A percentile compares a stretch with the other conserved stretches of the same genome.
Conservation (phyloP, 2,329 filamentous ascomycete genomes). For the Nigrospora sphaerica region DNA sequence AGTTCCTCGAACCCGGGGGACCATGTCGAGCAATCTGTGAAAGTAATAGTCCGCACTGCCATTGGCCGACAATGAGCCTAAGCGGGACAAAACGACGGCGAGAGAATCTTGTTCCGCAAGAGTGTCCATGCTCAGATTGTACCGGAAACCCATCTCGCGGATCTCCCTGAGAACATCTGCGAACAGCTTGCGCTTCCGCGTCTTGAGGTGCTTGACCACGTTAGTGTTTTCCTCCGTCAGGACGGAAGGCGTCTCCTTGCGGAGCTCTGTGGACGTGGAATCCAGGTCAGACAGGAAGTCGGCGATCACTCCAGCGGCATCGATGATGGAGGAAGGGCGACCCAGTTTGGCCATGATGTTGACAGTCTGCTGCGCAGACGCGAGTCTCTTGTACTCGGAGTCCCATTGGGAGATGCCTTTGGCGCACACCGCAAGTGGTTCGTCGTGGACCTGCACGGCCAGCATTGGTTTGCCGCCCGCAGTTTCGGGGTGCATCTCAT, state of each 20-base stretch:
- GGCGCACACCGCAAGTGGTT: slow-evolving; percentile 24
- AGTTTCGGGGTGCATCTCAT: slow-evolving; percentile 25
- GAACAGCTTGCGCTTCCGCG: slow-evolving; percentile 81
- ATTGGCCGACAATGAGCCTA: slow-evolving; percentile 29
- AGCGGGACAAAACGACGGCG: slow-evolving; percentile 59
- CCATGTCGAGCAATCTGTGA: slow-evolving; percentile 70
- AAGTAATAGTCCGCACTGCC: slow-evolving; percentile 63
- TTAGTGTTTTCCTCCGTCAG: slow-evolving; percentile 84
- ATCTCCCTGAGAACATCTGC: slow-evolving; percentile 79
- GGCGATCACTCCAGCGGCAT: slow-evolving; percentile 54
- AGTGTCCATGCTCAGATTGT: slow-evolving; percentile 69
- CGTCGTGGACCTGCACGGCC: slow-evolving; percentile 24
- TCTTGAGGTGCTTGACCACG: slow-evolving; percentile 80
- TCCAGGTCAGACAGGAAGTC: slow-evolving; percentile 64
- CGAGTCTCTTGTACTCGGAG: slow-evolving; percentile 55
- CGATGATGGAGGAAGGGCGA: slow-evolving; percentile 40
- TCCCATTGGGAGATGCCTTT: slow-evolving; percentile 29
- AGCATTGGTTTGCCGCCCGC: neutral
- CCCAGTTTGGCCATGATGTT: slow-evolving; percentile 66
- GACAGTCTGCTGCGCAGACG: slow-evolving; percentile 62
- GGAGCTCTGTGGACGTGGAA: slow-evolving; percentile 63
- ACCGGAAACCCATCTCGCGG: slow-evolving; percentile 81
- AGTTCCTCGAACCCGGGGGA: slow-evolving; percentile 59
- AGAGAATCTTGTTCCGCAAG: slow-evolving; percentile 68
- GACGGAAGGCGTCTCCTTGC: slow-evolving; percentile 73